These are phyloP conservation scores for Fusarium papillatum DNA, from an alignment of 2,329 filamentous ascomycete species.

Conservation along the genomic window DNA sequence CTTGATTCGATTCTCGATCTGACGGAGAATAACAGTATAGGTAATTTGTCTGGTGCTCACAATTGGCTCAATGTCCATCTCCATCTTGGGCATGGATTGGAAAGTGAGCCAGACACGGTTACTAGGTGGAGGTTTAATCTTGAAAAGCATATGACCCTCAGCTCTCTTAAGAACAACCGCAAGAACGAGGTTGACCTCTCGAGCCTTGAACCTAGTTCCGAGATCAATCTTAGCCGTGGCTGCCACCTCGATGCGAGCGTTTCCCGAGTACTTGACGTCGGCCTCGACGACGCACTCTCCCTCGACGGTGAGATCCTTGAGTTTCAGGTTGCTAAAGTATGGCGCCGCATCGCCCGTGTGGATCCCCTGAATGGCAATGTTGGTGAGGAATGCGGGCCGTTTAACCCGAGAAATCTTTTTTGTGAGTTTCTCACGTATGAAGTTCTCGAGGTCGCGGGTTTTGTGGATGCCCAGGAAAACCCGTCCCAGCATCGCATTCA, in stretches of 20 bases:
- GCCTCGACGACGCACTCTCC: conserved; percentile 91
- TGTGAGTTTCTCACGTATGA: conserved; percentile 87
- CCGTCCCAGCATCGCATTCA: conserved; percentile 92
- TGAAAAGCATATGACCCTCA: conserved; percentile 86
- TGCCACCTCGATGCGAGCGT: conserved; percentile 89
- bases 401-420: conserved; percentile 97
- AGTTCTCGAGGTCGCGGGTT: conserved; percentile 83
- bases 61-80: conserved; percentile 94
- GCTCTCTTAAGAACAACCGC: conserved; percentile 88
- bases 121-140: conserved; percentile 94
- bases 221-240: conserved; percentile 95
- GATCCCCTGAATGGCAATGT: conserved; percentile 85
- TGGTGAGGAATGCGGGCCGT: conserved; percentile 90
- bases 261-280: conserved; percentile 90
- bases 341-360: conserved; percentile 90
- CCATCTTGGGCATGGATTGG: conserved; percentile 92
- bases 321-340: conserved; percentile 87
- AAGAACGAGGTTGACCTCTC: conserved; percentile 90
- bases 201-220: conserved; percentile 87
- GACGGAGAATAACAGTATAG: conserved; percentile 89
- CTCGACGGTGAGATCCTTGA: conserved; percentile 92
- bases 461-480: conserved; percentile 91
- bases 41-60: conserved; percentile 97
- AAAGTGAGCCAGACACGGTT: conserved; percentile 98
- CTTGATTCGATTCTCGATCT: conserved; percentile 95